These are phyloP conservation scores for Pseudogymnoascus sp. DNA, from an alignment of 2,329 filamentous ascomycete species.

Conservation along the genomic window DNA sequence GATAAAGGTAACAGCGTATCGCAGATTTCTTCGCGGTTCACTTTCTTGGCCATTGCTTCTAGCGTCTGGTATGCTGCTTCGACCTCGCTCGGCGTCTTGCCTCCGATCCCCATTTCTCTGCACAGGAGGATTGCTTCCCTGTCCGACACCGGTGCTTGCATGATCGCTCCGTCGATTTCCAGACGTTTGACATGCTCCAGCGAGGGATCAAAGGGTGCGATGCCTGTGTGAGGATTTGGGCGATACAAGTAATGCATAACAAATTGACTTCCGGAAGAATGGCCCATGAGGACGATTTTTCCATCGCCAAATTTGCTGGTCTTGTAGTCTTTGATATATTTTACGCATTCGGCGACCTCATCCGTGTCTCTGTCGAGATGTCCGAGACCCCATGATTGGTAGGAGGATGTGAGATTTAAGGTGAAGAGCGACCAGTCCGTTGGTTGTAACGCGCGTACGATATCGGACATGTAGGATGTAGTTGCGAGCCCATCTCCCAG, in stretches of 20 bases:
- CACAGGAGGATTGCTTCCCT: conserved; percentile 45
- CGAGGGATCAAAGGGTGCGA: conserved; percentile 23
- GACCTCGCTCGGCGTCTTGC: conserved; percentile 28
- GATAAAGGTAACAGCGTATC: conserved; percentile 32
- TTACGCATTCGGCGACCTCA: conserved; percentile 31
- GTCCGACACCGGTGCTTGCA: conserved; percentile 60
- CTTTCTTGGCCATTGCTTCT: conserved; percentile 32
- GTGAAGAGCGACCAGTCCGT: conserved; percentile 35
- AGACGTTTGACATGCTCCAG: conserved; percentile 36
- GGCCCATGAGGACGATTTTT: conserved; percentile 60
- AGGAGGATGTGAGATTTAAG: conserved; percentile 37
- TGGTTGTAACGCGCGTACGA: conserved; percentile 37
- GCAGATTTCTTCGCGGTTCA: conserved; percentile 19
- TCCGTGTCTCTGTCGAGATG: conserved; percentile 35
- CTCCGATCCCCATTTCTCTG: conserved; percentile 31
- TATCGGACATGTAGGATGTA: conserved; percentile 41
- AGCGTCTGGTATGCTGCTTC: conserved; percentile 35
- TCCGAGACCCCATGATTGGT: conserved; percentile 33
- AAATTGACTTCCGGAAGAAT: conserved; percentile 62
- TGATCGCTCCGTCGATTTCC: conserved; percentile 50
- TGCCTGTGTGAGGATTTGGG: conserved; percentile 33
- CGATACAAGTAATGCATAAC: conserved; percentile 54
- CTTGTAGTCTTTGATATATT: conserved; percentile 32
- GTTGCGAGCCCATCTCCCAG: conserved; percentile 46
- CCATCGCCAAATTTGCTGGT: conserved; percentile 33